Conservation (phyloP, 148 eudicot genomes). For the Diospyros kaki region DNA sequence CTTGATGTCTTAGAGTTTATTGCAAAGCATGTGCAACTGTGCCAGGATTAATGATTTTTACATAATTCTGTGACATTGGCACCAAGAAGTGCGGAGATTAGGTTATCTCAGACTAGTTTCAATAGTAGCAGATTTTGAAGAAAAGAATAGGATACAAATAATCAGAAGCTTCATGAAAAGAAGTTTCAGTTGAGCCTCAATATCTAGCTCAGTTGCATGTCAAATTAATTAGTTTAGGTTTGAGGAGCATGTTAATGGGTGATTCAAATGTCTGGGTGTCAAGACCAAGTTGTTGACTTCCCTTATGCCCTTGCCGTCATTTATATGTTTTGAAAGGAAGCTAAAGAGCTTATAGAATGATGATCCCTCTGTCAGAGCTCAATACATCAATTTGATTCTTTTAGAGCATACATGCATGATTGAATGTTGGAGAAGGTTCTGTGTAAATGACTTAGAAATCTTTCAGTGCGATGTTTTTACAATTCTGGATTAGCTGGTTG, state of each 20-base stretch:
- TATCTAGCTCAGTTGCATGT: no score
- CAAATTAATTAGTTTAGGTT: not conserved
- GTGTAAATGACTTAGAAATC: not conserved
- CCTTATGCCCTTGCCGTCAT: constrained; percentile 3
- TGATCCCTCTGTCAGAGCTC: not conserved
- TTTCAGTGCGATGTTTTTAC: not conserved
- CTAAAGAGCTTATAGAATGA: not conserved
- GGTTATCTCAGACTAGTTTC: not conserved
- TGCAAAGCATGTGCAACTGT: not conserved
- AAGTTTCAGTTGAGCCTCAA: no score
- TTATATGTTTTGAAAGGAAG: not conserved
- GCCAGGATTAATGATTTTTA: not conserved
- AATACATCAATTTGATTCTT: not conserved
- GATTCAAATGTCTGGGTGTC: not conserved
- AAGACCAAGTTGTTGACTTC: not conserved
- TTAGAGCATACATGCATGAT: not conserved
- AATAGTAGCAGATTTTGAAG: not conserved
- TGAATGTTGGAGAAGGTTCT: not conserved
- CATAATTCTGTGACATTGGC: not conserved
- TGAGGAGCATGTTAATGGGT: not conserved
- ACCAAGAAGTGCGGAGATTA: constrained; percentile 5
- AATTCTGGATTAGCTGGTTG: not conserved
- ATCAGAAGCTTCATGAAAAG: no score
- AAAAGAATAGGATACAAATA: no score
- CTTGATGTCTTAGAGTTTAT: not conserved